Conservation (phyloP, 305 asterid genomes). For the Fraxinus nigra region DNA sequence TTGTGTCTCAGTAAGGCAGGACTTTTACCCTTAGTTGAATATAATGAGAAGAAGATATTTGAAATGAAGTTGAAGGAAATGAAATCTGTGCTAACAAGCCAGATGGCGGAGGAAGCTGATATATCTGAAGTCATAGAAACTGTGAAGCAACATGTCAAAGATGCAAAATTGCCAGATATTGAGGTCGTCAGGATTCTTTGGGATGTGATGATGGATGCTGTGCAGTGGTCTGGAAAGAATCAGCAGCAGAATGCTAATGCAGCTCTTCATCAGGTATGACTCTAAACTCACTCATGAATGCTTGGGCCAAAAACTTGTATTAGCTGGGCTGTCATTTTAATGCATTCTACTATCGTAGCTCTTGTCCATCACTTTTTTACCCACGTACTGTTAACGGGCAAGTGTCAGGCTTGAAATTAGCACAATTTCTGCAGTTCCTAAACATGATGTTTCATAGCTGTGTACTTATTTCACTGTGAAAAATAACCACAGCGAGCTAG, state of each 20-base stretch:
- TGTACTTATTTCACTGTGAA: not conserved
- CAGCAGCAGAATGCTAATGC: slow-evolving; percentile 95
- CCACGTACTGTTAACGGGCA: not conserved
- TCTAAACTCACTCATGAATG: not conserved
- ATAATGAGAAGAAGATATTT: slow-evolving; percentile 82
- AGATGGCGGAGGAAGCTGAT: slow-evolving; percentile 84
- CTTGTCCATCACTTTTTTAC: not conserved
- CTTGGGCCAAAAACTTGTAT: not conserved
- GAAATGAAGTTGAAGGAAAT: slow-evolving; percentile 90
- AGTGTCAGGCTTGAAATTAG: not conserved
- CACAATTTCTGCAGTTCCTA: not conserved
- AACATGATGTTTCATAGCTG: not conserved
- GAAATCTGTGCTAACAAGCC: slow-evolving; percentile 80
- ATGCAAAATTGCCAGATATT: slow-evolving; percentile 83
- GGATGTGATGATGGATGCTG: slow-evolving; percentile 99
- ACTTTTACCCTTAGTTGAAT: slow-evolving; percentile 72
- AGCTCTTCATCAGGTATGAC: slow-evolving; percentile 86
- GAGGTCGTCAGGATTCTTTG: slow-evolving; percentile 88
- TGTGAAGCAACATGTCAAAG: slow-evolving; percentile 90
- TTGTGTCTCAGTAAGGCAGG: slow-evolving; percentile 70
- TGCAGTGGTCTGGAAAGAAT: slow-evolving; percentile 97
- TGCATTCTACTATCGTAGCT: not conserved
- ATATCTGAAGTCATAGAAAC: slow-evolving; percentile 91
- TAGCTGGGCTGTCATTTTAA: not conserved
- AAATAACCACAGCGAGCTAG: not conserved